Percentiles rank a stretch among this genome's conserved stretches.
Conservation (phyloP, 352 stramenopile species). For the Elongisporangium prolatum region DNA sequence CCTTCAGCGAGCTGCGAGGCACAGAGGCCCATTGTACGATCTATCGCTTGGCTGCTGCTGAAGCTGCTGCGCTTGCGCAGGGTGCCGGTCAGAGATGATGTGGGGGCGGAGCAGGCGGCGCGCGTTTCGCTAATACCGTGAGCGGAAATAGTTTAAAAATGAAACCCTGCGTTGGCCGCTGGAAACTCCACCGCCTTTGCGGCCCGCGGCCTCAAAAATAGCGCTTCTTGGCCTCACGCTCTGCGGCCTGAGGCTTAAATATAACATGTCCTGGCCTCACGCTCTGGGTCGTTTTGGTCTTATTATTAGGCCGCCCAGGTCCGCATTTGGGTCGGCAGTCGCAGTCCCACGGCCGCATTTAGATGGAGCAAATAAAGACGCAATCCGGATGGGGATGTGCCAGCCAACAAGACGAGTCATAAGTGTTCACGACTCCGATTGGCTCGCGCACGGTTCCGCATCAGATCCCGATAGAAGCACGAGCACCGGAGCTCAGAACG, state of each 20-base stretch:
- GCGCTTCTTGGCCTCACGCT: neutral
- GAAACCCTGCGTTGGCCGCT: conserved; percentile 36
- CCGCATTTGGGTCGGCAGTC: neutral
- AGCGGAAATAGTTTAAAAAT: conserved; percentile 56
- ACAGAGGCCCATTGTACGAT: conserved; percentile 60
- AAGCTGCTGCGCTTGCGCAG: conserved; percentile 23
- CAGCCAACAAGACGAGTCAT: neutral
- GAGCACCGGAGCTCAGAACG: neutral
- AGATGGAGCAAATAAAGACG: neutral
- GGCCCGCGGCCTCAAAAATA: conserved; percentile 15
- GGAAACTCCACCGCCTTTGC: conserved; percentile 9
- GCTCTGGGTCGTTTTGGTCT: neutral
- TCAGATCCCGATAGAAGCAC: neutral
- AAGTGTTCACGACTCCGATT: neutral
- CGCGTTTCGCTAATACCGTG: conserved; percentile 36
- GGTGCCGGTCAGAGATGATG: conserved; percentile 18
- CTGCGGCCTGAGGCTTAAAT: conserved; percentile 7
- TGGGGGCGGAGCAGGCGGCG: conserved; percentile 24
- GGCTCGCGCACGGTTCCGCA: neutral
- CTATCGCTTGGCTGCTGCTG: conserved; percentile 11
- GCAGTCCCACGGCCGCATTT: neutral
- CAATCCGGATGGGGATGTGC: neutral
- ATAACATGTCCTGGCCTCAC: conserved; percentile 7
- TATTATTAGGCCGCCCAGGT: neutral
- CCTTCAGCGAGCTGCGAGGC: conserved; percentile 49